These are phyloP conservation scores for Diutina siamensis DNA, from an alignment of 1,139 yeast species.

Conservation along the genomic window DNA sequence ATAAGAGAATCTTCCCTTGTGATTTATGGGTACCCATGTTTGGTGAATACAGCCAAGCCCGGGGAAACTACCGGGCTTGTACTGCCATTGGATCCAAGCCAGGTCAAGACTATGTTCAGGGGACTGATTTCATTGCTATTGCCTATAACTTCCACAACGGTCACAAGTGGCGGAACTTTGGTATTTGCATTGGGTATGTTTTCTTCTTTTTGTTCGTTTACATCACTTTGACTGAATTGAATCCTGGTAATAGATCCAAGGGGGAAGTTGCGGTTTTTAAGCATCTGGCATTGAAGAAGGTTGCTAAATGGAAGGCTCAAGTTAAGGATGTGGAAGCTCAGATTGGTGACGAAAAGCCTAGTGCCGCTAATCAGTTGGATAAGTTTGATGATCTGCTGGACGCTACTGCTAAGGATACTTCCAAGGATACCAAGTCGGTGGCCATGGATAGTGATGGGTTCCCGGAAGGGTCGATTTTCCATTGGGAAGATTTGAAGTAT, in stretches of 20 bases:
- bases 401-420: background rate
- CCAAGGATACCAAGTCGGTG: too few species aligned
- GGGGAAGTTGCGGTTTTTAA: conserved; percentile 21
- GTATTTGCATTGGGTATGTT: background rate
- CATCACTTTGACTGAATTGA: conserved; percentile 25
- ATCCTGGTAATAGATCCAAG: conserved; percentile 25
- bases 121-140: conserved; percentile 28
- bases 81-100: conserved; percentile 22
- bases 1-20: conserved; percentile 31
- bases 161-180: conserved; percentile 15
- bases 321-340: background rate
- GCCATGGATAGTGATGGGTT: background rate
- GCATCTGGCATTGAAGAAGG: conserved; percentile 4
- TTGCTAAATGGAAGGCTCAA: background rate
- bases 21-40: conserved; percentile 16
- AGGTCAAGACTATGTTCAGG: conserved; percentile 30
- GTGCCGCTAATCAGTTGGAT: background rate
- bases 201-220: conserved; percentile 14
- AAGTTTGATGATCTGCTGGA: background rate
- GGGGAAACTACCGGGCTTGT: conserved; percentile 7
- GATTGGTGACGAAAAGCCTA: background rate
- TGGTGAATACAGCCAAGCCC: conserved; percentile 6
- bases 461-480: conserved; percentile 40
- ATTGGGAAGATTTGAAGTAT: conserved; percentile 70
- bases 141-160: conserved; percentile 25